Conservation (phyloP, 495 filamentous ascomycete species). For the Thermothielavioides terrestris region DNA sequence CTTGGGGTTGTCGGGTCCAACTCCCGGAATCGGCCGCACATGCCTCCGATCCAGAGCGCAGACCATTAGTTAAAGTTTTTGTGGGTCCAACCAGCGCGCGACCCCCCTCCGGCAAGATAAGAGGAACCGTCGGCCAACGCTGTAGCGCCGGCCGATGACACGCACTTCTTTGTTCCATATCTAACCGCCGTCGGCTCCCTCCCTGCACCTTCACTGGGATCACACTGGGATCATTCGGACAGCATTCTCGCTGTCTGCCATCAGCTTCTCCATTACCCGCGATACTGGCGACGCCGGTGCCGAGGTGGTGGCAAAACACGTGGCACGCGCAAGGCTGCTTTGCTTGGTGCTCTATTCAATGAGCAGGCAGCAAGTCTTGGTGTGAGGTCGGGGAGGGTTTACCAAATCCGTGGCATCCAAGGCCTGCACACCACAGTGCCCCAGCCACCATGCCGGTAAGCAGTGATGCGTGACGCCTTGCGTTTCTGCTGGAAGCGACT, state of each 20-base stretch:
- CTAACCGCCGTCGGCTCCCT: neutral
- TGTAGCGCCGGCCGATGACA: slow-evolving; percentile 12
- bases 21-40: slow-evolving; percentile 7
- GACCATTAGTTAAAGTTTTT: too few relatives aligned
- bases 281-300: neutral
- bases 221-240: neutral
- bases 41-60: neutral
- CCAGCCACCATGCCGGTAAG: slow-evolving; percentile 23
- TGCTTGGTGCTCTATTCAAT: slow-evolving; percentile 18
- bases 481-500: slow-evolving; percentile 2
- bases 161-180: slow-evolving; percentile 15
- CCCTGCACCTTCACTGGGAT: neutral
- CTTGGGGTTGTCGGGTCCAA: neutral
- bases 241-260: neutral
- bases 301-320: neutral
- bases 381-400: slow-evolving; percentile 27
- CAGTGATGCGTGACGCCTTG: neutral
- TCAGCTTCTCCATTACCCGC: neutral
- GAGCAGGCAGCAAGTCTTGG: slow-evolving; percentile 19
- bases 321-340: neutral
- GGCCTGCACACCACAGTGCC: neutral
- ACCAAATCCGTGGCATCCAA: slow-evolving; percentile 8
- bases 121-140: slow-evolving; percentile 9
- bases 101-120: slow-evolving; percentile 9
- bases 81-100: slow-evolving; percentile 1